Evolutionary conservation across 2,329 filamentous ascomycete species (phyloP).

Genomic region (Colletotrichum musicola): DNA sequence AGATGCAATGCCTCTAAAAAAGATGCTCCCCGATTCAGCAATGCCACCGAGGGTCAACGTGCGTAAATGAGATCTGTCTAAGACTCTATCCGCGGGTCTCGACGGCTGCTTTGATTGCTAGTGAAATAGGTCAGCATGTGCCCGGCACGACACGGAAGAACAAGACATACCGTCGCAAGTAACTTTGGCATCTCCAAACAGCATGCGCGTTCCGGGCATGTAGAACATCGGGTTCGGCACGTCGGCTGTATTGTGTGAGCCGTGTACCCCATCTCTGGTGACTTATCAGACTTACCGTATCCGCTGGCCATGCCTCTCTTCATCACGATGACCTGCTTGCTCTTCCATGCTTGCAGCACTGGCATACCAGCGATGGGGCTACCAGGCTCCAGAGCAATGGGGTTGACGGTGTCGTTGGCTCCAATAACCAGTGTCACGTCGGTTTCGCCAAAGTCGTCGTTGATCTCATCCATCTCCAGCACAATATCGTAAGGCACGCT

Average conservation of each 20-base stretch:
- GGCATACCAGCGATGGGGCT: conserved; percentile 93
- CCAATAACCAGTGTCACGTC: conserved; percentile 91
- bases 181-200: conserved; percentile 90
- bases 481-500: conserved; percentile 93
- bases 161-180: conserved; percentile 78
- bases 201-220: conserved; percentile 89
- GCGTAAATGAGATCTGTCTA: conserved; percentile 32
- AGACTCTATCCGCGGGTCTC: conserved; percentile 44
- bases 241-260: conserved; percentile 68
- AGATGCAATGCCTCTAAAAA: conserved; percentile 34
- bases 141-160: no score
- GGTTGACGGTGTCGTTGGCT: conserved; percentile 93
- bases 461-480: conserved; percentile 96
- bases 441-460: conserved; percentile 88
- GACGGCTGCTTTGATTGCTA: conserved; percentile 57
- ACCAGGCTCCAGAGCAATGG: conserved; percentile 85
- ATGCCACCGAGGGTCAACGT: conserved; percentile 22
- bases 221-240: conserved; percentile 95
- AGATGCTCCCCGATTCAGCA: conserved; percentile 22
- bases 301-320: conserved; percentile 91
- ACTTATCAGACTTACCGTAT: conserved; percentile 71
- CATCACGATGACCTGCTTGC: conserved; percentile 93
- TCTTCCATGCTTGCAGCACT: conserved; percentile 93
- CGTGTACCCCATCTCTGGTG: no score
- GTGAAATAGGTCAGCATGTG: conserved; percentile 41